phyloP scores from a whole-genome alignment of 805 yeast genomes.

The Spathaspora sp. region DNA sequence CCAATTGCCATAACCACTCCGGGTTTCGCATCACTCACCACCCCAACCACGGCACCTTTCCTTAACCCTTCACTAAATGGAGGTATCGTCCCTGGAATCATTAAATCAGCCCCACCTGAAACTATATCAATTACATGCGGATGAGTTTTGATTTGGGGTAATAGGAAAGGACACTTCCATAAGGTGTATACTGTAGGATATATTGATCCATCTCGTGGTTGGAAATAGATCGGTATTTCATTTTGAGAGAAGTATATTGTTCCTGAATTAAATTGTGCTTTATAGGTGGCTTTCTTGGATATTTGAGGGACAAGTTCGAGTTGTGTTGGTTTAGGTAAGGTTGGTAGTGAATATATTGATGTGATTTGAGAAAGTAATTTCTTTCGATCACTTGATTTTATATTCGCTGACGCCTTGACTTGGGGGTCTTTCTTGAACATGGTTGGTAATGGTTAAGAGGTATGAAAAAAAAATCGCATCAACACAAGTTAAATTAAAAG shows the following conservation, averaged over 20 bases:
- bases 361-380: conserved; percentile 45
- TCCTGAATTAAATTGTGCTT: conserved; percentile 52
- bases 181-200: conserved; percentile 72
- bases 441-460: background rate
- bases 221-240: conserved; percentile 72
- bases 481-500: background rate
- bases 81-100: conserved; percentile 68
- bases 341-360: conserved; percentile 34
- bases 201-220: conserved; percentile 48
- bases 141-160: conserved; percentile 72
- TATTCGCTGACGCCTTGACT: conserved; percentile 70
- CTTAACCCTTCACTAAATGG: conserved; percentile 51
- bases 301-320: conserved; percentile 43
- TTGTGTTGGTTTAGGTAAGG: conserved; percentile 16
- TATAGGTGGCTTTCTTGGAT: conserved; percentile 62
- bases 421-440: conserved; percentile 58
- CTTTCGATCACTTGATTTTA: conserved; percentile 79
- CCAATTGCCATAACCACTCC: conserved; percentile 73
- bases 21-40: conserved; percentile 61
- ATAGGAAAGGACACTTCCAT: conserved; percentile 63
- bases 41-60: conserved; percentile 64
- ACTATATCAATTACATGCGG: conserved; percentile 66
- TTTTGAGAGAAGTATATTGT: conserved; percentile 60
- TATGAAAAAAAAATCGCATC: background rate
- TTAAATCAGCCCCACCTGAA: conserved; percentile 76